These are phyloP conservation scores for Lichtheimia ornata DNA, from an alignment of 371 early-diverging fungal species.

Conservation along the genomic window DNA sequence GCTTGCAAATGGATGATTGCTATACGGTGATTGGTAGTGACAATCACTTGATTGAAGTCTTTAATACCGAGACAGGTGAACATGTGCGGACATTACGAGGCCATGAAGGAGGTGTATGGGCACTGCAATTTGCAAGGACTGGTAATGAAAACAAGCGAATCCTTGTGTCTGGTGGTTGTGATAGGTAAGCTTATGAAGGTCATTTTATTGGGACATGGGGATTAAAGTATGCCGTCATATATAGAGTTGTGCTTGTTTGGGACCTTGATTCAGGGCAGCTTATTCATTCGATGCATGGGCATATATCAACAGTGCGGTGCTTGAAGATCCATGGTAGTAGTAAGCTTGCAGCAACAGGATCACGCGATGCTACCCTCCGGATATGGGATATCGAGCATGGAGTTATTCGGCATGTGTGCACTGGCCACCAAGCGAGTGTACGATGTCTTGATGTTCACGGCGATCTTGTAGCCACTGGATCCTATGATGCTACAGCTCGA, in stretches of 20 bases:
- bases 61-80: slow-evolving; percentile 72
- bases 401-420: slow-evolving; percentile 56
- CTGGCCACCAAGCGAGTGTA: slow-evolving; percentile 80
- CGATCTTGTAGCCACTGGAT: slow-evolving; percentile 77
- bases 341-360: slow-evolving; percentile 77
- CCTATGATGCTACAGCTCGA: slow-evolving; percentile 86
- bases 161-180: slow-evolving; percentile 78
- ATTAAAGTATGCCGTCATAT: neutral
- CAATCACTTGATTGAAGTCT: slow-evolving; percentile 82
- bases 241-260: slow-evolving; percentile 81
- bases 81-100: slow-evolving; percentile 71
- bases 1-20: slow-evolving; percentile 82
- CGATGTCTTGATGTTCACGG: slow-evolving; percentile 80
- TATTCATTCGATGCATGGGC: slow-evolving; percentile 76
- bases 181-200: slow-evolving; percentile 52
- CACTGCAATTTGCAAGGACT: slow-evolving; percentile 71
- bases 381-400: slow-evolving; percentile 80
- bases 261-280: slow-evolving; percentile 74
- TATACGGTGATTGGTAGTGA: slow-evolving; percentile 87
- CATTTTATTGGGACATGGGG: too few species aligned
- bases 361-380: slow-evolving; percentile 83
- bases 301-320: slow-evolving; percentile 89
- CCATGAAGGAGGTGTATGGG: slow-evolving; percentile 95
- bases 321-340: slow-evolving; percentile 61
- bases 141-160: slow-evolving; percentile 25